phyloP scores from a whole-genome alignment of 192 early-diverging fungal genomes.

The Linnemannia exigua region DNA sequence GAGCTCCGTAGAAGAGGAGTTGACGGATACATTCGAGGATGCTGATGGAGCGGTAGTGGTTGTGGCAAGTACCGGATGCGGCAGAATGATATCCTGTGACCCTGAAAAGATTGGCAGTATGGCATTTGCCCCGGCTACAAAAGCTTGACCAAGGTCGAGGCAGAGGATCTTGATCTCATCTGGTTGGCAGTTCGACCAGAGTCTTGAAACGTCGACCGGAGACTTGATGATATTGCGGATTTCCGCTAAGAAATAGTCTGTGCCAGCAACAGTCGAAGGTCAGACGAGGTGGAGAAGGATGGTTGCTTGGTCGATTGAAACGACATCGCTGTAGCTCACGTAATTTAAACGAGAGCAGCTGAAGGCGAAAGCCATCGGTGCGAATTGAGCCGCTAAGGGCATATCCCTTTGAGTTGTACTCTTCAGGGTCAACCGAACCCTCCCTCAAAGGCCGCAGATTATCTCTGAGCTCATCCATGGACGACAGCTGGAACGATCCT shows the following conservation, averaged over 20 bases:
- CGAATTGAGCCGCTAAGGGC: not conserved
- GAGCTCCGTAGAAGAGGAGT: too few species aligned
- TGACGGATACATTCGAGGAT: too few species aligned
- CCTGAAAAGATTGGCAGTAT: too few species aligned
- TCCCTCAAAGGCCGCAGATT: not conserved
- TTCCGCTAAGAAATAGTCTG: not conserved
- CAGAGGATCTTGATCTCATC: too few species aligned
- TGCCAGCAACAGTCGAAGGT: conserved; percentile 6
- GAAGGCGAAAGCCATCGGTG: not conserved
- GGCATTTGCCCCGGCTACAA: too few species aligned
- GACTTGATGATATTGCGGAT: conserved; percentile 17
- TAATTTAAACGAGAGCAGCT: not conserved
- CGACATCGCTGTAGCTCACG: not conserved
- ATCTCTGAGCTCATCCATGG: not conserved
- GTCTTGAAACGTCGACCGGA: too few species aligned
- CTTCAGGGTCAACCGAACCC: not conserved
- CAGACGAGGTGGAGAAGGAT: not conserved
- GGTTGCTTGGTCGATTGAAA: not conserved
- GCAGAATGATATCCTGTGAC: too few species aligned
- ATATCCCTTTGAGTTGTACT: not conserved
- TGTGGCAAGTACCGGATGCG: too few species aligned
- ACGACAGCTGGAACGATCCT: not conserved
- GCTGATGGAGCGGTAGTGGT: too few species aligned
- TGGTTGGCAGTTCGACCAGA: too few species aligned
- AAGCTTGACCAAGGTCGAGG: too few species aligned